phyloP scores from a whole-genome alignment of 2,329 filamentous ascomycete genomes.

The Ophiocordyceps australis region DNA sequence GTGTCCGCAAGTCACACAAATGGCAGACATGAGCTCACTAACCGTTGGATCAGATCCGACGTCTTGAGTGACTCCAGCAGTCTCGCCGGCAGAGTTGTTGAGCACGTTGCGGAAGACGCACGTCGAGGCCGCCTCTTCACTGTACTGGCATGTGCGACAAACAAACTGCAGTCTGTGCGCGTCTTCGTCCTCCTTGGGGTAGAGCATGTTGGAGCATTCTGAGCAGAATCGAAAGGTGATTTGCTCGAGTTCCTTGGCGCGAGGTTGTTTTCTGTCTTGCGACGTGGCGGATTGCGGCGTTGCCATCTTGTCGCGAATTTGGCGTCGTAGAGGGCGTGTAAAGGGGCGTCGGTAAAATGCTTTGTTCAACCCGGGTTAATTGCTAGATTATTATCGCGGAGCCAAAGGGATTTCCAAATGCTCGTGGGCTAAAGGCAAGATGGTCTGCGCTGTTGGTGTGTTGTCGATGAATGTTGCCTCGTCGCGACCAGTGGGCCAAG shows the following conservation, averaged over 20 bases:
- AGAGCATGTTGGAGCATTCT: slow-evolving; percentile 97
- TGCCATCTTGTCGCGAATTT: slow-evolving; percentile 28
- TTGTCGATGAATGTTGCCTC: too few species aligned
- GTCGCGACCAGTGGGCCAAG: too few species aligned
- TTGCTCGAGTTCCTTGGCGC: slow-evolving; percentile 46
- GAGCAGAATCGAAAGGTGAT: slow-evolving; percentile 97
- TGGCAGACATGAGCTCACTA: slow-evolving; percentile 37
- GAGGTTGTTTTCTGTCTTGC: slow-evolving; percentile 19
- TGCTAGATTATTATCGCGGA: too few species aligned
- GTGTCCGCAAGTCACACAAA: slow-evolving; percentile 28
- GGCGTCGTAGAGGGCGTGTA: too few species aligned
- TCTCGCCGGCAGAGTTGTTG: slow-evolving; percentile 81
- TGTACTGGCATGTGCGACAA: slow-evolving; percentile 88
- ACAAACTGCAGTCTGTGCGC: slow-evolving; percentile 80
- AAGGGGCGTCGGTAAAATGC: too few species aligned
- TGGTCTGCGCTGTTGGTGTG: too few species aligned
- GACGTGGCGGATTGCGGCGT: slow-evolving; percentile 33
- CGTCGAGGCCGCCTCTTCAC: slow-evolving; percentile 67
- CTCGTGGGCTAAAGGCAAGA: too few species aligned
- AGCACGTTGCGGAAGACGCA: slow-evolving; percentile 95
- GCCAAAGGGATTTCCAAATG: too few species aligned
- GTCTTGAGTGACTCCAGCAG: slow-evolving; percentile 92
- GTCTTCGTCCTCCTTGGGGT: slow-evolving; percentile 83
- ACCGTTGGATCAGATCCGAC: slow-evolving; percentile 97
- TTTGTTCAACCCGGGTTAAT: too few species aligned